Evolutionary conservation across 2,329 filamentous ascomycete genomes (phyloP).

Genomic region (Knufia petricola): DNA sequence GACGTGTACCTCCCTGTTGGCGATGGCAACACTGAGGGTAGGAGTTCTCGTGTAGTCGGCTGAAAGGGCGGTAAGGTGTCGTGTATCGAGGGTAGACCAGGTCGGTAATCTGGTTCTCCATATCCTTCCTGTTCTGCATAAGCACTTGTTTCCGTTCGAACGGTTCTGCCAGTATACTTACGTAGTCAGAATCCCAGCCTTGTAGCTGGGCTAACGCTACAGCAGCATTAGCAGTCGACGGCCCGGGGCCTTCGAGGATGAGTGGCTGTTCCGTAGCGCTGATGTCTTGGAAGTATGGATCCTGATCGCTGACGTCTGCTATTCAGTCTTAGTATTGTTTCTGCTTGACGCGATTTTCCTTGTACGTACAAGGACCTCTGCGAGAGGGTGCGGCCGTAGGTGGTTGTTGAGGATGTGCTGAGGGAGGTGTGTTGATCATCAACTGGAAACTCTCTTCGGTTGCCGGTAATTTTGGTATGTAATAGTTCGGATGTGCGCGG

Average conservation of each 20-base stretch:
- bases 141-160: background rate
- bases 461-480: conserved; percentile 93
- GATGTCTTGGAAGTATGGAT: conserved; percentile 58
- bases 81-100: conserved; percentile 59
- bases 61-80: conserved; percentile 60
- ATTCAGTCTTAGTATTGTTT: conserved; percentile 20
- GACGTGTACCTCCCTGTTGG: conserved; percentile 83
- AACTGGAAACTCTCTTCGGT: conserved; percentile 95
- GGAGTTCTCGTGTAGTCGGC: conserved; percentile 56
- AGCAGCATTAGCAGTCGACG: conserved; percentile 65
- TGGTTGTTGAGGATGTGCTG: conserved; percentile 53
- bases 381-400: conserved; percentile 24
- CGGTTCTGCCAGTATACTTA: conserved; percentile 36
- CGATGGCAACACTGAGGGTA: conserved; percentile 68
- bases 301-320: conserved; percentile 53
- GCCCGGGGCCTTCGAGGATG: conserved; percentile 58
- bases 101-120: conserved; percentile 59
- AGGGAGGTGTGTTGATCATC: conserved; percentile 87
- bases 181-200: conserved; percentile 69
- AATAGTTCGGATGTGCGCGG: conserved; percentile 90
- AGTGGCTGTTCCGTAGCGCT: conserved; percentile 61
- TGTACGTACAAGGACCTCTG: conserved; percentile 21
- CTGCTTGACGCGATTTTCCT: background rate
- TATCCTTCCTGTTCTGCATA: conserved; percentile 51
- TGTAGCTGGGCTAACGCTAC: conserved; percentile 79